Percentiles rank a stretch among this genome's conserved stretches.
Conservation (phyloP, 331 rosid genomes). For the Quercus phellos region DNA sequence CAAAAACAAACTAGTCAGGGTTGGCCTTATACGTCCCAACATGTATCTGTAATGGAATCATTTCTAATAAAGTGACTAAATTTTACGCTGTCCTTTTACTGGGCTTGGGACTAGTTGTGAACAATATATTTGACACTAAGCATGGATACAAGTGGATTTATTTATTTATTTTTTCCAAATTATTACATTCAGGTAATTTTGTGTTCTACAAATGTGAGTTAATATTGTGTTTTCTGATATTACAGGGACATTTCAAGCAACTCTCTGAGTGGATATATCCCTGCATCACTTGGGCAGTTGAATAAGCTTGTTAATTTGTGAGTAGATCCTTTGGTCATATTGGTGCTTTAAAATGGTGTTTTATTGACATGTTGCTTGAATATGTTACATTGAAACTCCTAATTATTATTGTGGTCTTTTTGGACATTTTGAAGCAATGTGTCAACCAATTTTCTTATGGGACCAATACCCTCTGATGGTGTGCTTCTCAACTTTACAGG, state of each 20-base stretch:
- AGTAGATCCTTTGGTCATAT: conserved; percentile 26
- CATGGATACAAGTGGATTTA: too few species aligned
- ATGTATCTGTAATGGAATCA: too few species aligned
- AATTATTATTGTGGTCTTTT: conserved; percentile 11
- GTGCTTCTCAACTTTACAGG: conserved; percentile 61
- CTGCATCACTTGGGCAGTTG: conserved; percentile 75
- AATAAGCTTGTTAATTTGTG: conserved; percentile 58
- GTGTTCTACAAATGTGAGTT: conserved; percentile 18
- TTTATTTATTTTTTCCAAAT: neutral
- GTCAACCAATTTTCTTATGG: conserved; percentile 88
- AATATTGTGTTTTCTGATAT: conserved; percentile 19
- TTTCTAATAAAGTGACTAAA: too few species aligned
- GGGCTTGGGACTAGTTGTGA: too few species aligned
- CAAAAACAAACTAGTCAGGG: too few species aligned
- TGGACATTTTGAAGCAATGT: conserved; percentile 57
- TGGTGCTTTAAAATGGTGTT: conserved; percentile 1
- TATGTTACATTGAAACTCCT: conserved; percentile 16
- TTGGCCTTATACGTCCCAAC: too few species aligned
- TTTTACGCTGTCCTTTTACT: too few species aligned
- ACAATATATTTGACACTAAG: too few species aligned
- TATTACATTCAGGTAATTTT: neutral
- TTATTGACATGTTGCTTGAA: neutral
- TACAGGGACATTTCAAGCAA: conserved; percentile 92
- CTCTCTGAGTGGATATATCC: conserved; percentile 76
- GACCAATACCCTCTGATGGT: conserved; percentile 84